phyloP scores from a whole-genome alignment of 2,329 filamentous ascomycete genomes.

The Microdochium bolleyi region DNA sequence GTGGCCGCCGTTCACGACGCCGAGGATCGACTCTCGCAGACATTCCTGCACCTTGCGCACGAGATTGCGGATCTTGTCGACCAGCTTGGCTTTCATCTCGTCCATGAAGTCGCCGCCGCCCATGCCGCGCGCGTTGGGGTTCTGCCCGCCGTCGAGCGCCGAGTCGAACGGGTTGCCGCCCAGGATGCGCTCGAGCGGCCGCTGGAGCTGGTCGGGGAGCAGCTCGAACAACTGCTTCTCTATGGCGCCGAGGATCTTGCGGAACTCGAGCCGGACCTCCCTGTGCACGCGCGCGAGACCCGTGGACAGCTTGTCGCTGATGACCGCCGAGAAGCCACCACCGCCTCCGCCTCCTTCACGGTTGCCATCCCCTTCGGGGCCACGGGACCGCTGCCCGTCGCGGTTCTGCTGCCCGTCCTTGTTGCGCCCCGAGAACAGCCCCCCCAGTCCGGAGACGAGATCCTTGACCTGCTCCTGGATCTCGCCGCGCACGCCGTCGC shows the following conservation, averaged over 20 bases:
- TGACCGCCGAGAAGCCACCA: slow-evolving; percentile 33
- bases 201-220: slow-evolving; percentile 32
- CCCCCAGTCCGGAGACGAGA: slow-evolving; percentile 32
- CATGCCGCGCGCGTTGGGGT: slow-evolving; percentile 17
- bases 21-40: slow-evolving; percentile 34
- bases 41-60: slow-evolving; percentile 36
- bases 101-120: slow-evolving; percentile 25
- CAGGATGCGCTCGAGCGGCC: slow-evolving; percentile 35
- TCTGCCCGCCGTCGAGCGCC: slow-evolving; percentile 28
- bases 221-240: slow-evolving; percentile 37
- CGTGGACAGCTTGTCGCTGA: slow-evolving; percentile 37
- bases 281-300: slow-evolving; percentile 34
- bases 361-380: slow-evolving; percentile 18
- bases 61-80: slow-evolving; percentile 33
- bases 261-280: slow-evolving; percentile 37
- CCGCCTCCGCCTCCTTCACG: slow-evolving; percentile 15
- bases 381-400: slow-evolving; percentile 21
- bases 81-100: slow-evolving; percentile 33
- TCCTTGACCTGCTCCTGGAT: slow-evolving; percentile 35
- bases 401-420: slow-evolving; percentile 8
- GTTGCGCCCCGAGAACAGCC: slow-evolving; percentile 27
- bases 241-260: slow-evolving; percentile 31
- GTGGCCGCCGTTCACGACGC: slow-evolving; percentile 35
- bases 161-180: slow-evolving; percentile 37
- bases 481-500: slow-evolving; percentile 34